Conservation (phyloP, 78 protist species). For the Polysphondylium violaceum region DNA sequence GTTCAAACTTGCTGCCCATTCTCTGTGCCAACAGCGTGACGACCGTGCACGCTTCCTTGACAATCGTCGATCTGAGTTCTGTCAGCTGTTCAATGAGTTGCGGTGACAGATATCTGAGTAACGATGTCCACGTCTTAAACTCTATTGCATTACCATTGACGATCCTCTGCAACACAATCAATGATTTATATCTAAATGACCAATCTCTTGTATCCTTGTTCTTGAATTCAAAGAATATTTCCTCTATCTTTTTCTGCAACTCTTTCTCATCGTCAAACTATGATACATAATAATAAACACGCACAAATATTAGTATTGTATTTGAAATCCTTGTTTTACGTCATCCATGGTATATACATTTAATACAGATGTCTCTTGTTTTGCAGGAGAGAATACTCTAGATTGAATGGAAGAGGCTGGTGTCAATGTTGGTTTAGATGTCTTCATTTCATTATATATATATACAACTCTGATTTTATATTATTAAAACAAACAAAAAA, state of each 20-base stretch:
- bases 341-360: no score
- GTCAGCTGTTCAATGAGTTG: constrained; percentile 51
- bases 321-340: no score
- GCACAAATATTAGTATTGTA: no score
- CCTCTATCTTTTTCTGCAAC: constrained; percentile 50
- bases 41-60: constrained; percentile 54
- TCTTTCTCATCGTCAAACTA: constrained; percentile 75
- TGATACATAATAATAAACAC: no score
- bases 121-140: constrained; percentile 2
- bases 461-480: no score
- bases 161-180: constrained; percentile 36
- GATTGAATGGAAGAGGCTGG: no score
- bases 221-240: constrained; percentile 36
- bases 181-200: constrained; percentile 61
- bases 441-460: no score
- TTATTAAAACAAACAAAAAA: no score
- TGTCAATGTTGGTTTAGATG: no score
- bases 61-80: constrained; percentile 70
- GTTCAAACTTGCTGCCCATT: constrained; percentile 44
- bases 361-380: no score
- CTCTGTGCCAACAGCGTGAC: constrained; percentile 11
- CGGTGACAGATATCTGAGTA: neutral
- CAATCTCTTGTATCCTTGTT: constrained; percentile 59
- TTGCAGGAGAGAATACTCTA: no score
- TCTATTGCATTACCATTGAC: constrained; percentile 51